phyloP scores from a whole-genome alignment of 2,329 filamentous ascomycete species.

The Cercospora sojina region DNA sequence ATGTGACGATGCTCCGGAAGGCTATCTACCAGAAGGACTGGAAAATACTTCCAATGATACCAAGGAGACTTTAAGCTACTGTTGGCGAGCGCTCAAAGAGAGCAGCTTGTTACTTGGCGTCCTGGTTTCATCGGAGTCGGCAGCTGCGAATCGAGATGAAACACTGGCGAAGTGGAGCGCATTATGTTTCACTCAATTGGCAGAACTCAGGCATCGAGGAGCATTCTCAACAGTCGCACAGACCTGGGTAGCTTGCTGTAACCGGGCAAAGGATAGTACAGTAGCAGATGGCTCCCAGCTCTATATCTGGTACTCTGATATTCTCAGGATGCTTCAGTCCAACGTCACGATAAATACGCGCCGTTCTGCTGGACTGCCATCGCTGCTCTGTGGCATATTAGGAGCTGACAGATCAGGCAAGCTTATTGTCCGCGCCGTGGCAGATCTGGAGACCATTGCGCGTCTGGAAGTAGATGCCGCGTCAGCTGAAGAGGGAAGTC shows the following conservation, averaged over 20 bases:
- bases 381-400: conserved; percentile 78
- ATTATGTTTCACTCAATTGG: conserved; percentile 77
- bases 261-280: conserved; percentile 54
- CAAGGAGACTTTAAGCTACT: conserved; percentile 90
- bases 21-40: conserved; percentile 75
- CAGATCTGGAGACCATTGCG: conserved; percentile 61
- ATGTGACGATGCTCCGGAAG: conserved; percentile 93
- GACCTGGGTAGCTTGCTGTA: conserved; percentile 82
- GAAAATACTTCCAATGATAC: conserved; percentile 71
- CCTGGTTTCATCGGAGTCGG: conserved; percentile 8
- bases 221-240: conserved; percentile 91
- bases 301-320: conserved; percentile 65
- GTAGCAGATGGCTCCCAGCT: conserved; percentile 47
- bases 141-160: neutral
- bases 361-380: conserved; percentile 87
- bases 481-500: conserved; percentile 52
- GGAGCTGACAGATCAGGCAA: conserved; percentile 58
- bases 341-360: conserved; percentile 79
- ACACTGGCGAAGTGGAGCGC: conserved; percentile 37
- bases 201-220: conserved; percentile 80
- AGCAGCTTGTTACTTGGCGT: conserved; percentile 62
- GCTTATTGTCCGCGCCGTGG: conserved; percentile 65
- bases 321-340: conserved; percentile 41
- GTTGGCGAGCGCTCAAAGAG: conserved; percentile 92
- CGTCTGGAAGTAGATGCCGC: conserved; percentile 29